Base-by-base conservation (phyloP, 2,329 filamentous ascomycete species). In the Talaromyces verruculosus region DNA sequence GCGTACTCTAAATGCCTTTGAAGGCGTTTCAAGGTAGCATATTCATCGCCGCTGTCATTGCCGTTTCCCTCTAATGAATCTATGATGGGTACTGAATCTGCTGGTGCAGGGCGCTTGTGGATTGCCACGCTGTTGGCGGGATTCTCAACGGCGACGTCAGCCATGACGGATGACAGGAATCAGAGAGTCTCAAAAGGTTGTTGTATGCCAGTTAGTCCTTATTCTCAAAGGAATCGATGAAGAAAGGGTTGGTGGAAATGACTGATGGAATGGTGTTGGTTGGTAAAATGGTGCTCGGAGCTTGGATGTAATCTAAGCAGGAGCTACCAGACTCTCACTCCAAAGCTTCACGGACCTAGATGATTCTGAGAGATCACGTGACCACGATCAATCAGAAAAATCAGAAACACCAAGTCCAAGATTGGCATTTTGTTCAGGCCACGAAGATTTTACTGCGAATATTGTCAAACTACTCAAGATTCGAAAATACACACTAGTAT, bases 11-110 rank as follows among this genome's bases (percentile, higher is more conserved):
- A 84, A 84, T 98, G 93, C 78, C 94, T 87, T 81, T 99, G 94
- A 70, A 98, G 88, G 84, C 96, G 95, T 85, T 99, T 99, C 80
- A 98, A 86, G 47, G 90, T 93, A 62, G 91, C 92, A 80, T 99
- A 99, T 78, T 98, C 94, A 79, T 98, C 94, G 70, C 88, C 91
- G 60, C 89, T 89, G 74, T 97, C 93, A 65, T 87, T 88, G 17
- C 88, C 86, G 68, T 93, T 84, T 67, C 92, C 93, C 80, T 97
- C 94, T 70, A 97, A 88, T 72, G 90, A 89, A 78, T 97, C 93
- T 80, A 97, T 90, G 79, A 91, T 94, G 47, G 92, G 91, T 81
- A 97, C 95, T 74, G 90, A 89, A 69, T 87, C 82, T 68, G 89
- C 91, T 61, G 89, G 88, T 73, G 88, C 85, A 75, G 89, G 84